A percentile compares a stretch with the other conserved stretches of the same genome.
phyloP scores from a whole-genome alignment of 768 basidiomycete species.

The Tulasnella sp. region DNA sequence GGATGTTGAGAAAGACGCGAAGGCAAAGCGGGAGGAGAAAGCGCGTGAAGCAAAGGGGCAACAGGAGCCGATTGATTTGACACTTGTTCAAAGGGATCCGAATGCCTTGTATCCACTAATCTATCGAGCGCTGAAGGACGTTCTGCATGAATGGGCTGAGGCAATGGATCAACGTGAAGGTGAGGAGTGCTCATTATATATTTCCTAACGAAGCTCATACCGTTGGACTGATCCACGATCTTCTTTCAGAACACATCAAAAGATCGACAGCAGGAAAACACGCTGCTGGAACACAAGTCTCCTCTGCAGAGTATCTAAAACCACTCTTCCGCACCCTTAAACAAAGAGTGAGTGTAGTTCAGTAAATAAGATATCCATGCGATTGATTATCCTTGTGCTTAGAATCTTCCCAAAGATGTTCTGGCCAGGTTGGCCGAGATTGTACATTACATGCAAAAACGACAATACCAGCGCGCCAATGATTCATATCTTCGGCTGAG shows the following conservation, averaged over 20 bases:
- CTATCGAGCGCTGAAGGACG: constrained; percentile 88
- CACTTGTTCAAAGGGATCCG: constrained; percentile 77
- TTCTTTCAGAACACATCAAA: constrained; percentile 63
- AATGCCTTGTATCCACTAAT: constrained; percentile 95
- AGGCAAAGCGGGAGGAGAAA: constrained; percentile 56
- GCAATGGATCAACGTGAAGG: constrained; percentile 91
- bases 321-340: constrained; percentile 88
- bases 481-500: constrained; percentile 94
- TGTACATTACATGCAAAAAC: constrained; percentile 90
- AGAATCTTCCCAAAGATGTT: constrained; percentile 74
- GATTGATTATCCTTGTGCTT: not conserved
- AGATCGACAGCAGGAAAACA: constrained; percentile 84
- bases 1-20: constrained; percentile 29
- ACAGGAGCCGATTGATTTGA: constrained; percentile 62
- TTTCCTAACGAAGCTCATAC: not conserved
- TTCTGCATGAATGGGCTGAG: constrained; percentile 92
- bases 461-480: constrained; percentile 91
- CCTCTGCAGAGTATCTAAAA: constrained; percentile 93
- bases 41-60: constrained; percentile 36
- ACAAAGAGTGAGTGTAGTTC: constrained; percentile 57
- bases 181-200: constrained; percentile 28
- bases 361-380: not conserved
- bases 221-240: constrained; percentile 4
- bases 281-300: constrained; percentile 90
- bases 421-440: constrained; percentile 83